A percentile compares a stretch with the other conserved stretches of the same genome.
Evolutionary conservation across 129 eudicot species (phyloP).

Genomic region (Logfia minima): DNA sequence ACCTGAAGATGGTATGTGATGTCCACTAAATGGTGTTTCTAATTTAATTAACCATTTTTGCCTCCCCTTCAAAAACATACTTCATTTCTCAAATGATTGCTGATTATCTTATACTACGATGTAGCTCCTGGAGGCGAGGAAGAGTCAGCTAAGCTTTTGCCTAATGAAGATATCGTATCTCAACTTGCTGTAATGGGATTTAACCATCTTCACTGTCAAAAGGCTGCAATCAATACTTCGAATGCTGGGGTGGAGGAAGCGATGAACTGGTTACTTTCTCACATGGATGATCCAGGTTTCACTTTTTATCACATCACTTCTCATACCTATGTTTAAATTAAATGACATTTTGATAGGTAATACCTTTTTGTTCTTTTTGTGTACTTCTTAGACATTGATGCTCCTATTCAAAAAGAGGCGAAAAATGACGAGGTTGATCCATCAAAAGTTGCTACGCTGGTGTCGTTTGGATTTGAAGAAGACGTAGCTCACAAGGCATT

Average conservation of each 20-base stretch:
- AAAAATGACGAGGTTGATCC: conserved; percentile 52
- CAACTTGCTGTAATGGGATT: conserved; percentile 94
- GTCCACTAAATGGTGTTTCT: not conserved
- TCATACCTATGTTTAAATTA: not conserved
- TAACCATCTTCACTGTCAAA: conserved; percentile 66
- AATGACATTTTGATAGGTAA: not conserved
- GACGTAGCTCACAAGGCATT: conserved; percentile 78
- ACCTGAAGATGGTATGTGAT: conserved; percentile 67
- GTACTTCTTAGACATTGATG: conserved; percentile 67
- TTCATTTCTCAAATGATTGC: not conserved
- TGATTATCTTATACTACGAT: conserved; percentile 14
- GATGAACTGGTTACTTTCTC: conserved; percentile 90
- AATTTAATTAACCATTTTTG: not conserved
- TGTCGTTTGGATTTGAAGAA: conserved; percentile 86
- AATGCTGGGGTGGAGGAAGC: conserved; percentile 91
- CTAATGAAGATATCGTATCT: conserved; percentile 75
- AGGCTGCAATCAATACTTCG: conserved; percentile 82
- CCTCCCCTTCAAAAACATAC: not conserved
- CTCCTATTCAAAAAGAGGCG: conserved; percentile 57
- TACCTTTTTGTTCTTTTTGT: not conserved
- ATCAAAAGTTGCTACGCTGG: conserved; percentile 63
- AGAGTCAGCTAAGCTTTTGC: conserved; percentile 37
- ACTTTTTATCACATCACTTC: conserved; percentile 4
- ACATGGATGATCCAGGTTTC: conserved; percentile 90
- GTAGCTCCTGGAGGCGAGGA: conserved; percentile 47